These are phyloP conservation scores for Phalaenopsis aphrodite DNA, from an alignment of 106 monocot species.

Conservation along the genomic window DNA sequence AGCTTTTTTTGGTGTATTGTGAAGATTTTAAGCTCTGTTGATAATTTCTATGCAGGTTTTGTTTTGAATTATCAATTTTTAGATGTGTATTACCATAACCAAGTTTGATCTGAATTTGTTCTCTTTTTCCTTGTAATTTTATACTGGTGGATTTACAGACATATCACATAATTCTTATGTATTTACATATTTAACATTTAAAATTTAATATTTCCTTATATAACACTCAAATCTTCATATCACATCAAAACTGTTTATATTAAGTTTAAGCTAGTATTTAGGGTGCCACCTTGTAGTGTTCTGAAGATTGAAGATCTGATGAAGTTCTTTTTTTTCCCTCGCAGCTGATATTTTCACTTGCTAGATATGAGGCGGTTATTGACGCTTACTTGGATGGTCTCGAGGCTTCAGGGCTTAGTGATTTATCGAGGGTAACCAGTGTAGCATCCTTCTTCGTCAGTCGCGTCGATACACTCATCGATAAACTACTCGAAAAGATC, in stretches of 20 bases:
- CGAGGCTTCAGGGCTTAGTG: slow-evolving; percentile 66
- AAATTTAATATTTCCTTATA: too few species aligned
- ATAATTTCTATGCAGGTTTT: not conserved
- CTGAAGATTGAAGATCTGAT: slow-evolving; percentile 9
- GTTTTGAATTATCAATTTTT: not conserved
- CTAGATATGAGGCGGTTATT: slow-evolving; percentile 87
- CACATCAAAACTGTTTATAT: too few species aligned
- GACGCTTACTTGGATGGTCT: slow-evolving; percentile 96
- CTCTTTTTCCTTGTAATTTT: not conserved
- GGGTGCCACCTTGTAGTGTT: not conserved
- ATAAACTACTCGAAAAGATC: slow-evolving; percentile 87
- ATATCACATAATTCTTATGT: too few species aligned
- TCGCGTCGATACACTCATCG: slow-evolving; percentile 75
- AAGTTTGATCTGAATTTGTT: not conserved
- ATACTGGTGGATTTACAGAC: too few species aligned
- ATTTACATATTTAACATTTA: too few species aligned
- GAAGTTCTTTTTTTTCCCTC: not conserved
- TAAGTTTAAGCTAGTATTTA: too few species aligned
- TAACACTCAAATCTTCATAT: too few species aligned
- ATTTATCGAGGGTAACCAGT: slow-evolving; percentile 75
- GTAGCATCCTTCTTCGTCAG: slow-evolving; percentile 98
- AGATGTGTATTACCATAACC: not conserved
- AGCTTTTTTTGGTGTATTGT: not conserved
- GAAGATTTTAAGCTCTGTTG: not conserved
- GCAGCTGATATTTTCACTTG: slow-evolving; percentile 84